phyloP scores from a whole-genome alignment of 495 filamentous ascomycete species.

The Penicillium canescens region DNA sequence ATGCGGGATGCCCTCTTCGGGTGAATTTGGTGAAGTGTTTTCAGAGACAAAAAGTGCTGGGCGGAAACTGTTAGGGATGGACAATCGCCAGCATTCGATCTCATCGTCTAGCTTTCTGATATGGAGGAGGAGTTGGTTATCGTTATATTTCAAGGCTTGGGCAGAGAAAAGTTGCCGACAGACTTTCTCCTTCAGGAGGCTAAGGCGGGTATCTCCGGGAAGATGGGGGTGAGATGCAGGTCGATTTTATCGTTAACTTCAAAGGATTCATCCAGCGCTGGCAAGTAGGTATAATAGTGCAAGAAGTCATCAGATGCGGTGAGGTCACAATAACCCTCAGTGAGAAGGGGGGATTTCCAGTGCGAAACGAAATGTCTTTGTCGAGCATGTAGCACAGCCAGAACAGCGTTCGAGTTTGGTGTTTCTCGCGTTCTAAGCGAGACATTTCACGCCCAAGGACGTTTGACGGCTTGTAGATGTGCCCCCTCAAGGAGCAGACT shows the following conservation, averaged over 20 bases:
- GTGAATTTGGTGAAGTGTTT: neutral
- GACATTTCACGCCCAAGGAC: neutral
- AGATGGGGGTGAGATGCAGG: neutral
- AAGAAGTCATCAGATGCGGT: constrained; percentile 8
- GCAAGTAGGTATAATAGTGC: constrained; percentile 3
- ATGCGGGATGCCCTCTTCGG: neutral
- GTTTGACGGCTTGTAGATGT: neutral
- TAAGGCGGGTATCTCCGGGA: constrained; percentile 11
- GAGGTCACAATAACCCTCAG: constrained; percentile 29
- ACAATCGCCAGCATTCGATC: constrained; percentile 19
- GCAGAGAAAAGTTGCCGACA: constrained; percentile 14
- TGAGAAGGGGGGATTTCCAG: constrained; percentile 23
- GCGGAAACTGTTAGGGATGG: constrained; percentile 9
- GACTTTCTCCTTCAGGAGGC: constrained; percentile 16
- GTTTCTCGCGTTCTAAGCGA: neutral
- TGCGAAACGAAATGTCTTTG: constrained; percentile 30
- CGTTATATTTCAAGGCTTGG: constrained; percentile 3
- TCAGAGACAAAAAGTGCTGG: constrained; percentile 17
- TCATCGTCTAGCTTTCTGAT: constrained; percentile 19
- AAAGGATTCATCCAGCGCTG: neutral
- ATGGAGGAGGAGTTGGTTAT: constrained; percentile 15
- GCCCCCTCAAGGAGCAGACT: constrained; percentile 13
- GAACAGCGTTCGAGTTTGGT: constrained; percentile 27
- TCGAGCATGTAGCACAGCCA: constrained; percentile 34
- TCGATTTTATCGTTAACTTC: neutral